Base-by-base conservation (phyloP, 768 basidiomycete species). In the Asterophora parasitica region DNA sequence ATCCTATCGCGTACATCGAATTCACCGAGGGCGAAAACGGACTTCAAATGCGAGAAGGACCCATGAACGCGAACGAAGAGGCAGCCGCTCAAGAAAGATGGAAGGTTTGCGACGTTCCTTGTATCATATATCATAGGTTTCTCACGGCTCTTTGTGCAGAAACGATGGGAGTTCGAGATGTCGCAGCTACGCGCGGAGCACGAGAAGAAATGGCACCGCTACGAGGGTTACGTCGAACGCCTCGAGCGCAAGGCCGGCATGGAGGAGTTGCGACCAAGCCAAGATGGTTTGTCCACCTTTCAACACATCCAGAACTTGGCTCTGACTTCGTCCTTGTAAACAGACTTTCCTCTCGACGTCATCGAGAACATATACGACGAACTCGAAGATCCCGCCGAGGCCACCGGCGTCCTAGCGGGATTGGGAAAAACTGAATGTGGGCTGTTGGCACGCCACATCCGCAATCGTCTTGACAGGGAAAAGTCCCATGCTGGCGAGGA, bases 1-100 rank as follows among this genome's bases (percentile, higher is more conserved):
- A 84, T 58, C 85, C 90, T 1, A 57, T 94, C 33, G 93, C 84
- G 0, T 97, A 78, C 63, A 63, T 93, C n/a, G 86, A 92, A 61
- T 82, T 81, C 48, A 54, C 72, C 5, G 70, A 76, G 50, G 74
- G 70, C 16, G 65, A 68, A 45, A 62, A 76, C 51, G 79, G 85
- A 19, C 60, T 67, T 52, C 76, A 73, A 60, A 52, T 61, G 51
- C 67, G 67, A n/a, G 71, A 78, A 46, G 81, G 86, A 4, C 87
- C 90, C 2, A 66, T 83, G 61, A 78, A 76, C 48, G 81, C 81
- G 56, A 77, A 69, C 35, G 92, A 92, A 46, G 92, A 96, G 63
- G 65, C 62, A 16, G 65, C 61, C 26, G 65, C 73, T 10, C 72
- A 78, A 16, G 81, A 83, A 26, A 59, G 70, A 42, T 96, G 93